A percentile compares a stretch with the other conserved stretches of the same genome.
Evolutionary conservation across 306 rosid species (phyloP).

Genomic region (Quercus variabilis): DNA sequence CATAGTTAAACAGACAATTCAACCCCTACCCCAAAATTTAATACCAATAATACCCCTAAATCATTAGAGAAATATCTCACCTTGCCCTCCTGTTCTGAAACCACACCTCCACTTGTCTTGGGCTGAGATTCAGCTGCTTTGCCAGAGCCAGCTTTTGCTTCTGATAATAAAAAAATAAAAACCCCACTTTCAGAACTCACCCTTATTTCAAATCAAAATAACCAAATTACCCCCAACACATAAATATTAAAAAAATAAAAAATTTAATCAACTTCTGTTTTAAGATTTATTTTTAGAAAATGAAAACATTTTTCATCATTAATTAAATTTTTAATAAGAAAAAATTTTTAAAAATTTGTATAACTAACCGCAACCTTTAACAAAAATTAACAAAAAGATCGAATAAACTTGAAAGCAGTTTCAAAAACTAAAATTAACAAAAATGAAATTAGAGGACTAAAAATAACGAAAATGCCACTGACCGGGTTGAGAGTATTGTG

Average conservation of each 20-base stretch:
- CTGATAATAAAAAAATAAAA: constrained; percentile 27
- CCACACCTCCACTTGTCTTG: constrained; percentile 99
- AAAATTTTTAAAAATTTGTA: too few relatives aligned
- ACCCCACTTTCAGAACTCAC: neutral
- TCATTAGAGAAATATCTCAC: constrained; percentile 30
- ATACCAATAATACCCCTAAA: constrained; percentile 19
- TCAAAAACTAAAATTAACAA: too few relatives aligned
- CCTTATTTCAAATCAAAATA: neutral
- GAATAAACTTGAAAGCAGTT: too few relatives aligned
- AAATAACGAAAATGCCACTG: constrained; percentile 27
- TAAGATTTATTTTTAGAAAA: too few relatives aligned
- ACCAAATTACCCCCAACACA: neutral
- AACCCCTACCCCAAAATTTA: neutral
- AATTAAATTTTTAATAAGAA: too few relatives aligned
- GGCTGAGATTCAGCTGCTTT: constrained; percentile 66
- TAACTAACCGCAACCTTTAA: too few relatives aligned
- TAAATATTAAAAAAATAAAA: too few relatives aligned
- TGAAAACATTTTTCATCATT: too few relatives aligned
- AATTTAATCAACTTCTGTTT: too few relatives aligned
- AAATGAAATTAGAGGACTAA: too few relatives aligned
- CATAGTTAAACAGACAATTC: neutral
- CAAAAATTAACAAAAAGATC: too few relatives aligned
- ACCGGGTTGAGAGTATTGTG: constrained; percentile 86
- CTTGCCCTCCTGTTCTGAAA: constrained; percentile 95
- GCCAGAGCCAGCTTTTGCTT: constrained; percentile 93